Conservation (phyloP, 768 basidiomycete genomes). For the Megacollybia marginata region DNA sequence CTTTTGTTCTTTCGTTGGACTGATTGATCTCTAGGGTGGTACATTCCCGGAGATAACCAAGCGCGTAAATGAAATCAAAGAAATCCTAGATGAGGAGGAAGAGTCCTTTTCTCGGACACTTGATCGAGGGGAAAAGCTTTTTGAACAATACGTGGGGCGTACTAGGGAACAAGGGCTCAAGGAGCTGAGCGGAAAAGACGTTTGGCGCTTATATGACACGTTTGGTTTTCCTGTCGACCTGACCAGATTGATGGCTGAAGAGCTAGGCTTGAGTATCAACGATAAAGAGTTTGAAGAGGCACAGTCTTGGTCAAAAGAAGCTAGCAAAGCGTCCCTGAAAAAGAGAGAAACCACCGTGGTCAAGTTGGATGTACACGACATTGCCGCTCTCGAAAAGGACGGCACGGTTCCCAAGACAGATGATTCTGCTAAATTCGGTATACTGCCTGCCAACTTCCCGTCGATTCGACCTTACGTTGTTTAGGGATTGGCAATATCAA, state of each 20-base stretch:
- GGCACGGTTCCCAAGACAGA: slow-evolving; percentile 80
- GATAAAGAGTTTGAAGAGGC: slow-evolving; percentile 86
- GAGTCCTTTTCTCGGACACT: slow-evolving; percentile 96
- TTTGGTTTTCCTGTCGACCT: slow-evolving; percentile 98
- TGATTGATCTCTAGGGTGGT: slow-evolving; percentile 44
- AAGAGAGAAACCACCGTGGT: slow-evolving; percentile 61
- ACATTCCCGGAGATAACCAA: slow-evolving; percentile 92
- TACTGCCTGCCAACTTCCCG: slow-evolving; percentile 18
- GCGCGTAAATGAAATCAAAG: slow-evolving; percentile 76
- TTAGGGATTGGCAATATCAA: slow-evolving; percentile 72
- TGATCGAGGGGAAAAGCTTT: slow-evolving; percentile 93
- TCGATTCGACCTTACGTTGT: neutral
- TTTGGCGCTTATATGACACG: slow-evolving; percentile 97
- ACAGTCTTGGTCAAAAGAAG: slow-evolving; percentile 81
- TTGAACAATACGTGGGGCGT: slow-evolving; percentile 75
- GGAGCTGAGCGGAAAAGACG: slow-evolving; percentile 82
- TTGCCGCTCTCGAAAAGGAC: slow-evolving; percentile 80
- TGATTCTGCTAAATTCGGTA: slow-evolving; percentile 88
- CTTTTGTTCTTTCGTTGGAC: neutral
- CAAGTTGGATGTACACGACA: slow-evolving; percentile 93
- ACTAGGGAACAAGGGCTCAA: slow-evolving; percentile 56
- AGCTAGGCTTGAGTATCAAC: slow-evolving; percentile 77
- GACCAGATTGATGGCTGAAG: slow-evolving; percentile 95
- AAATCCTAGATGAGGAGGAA: slow-evolving; percentile 96
- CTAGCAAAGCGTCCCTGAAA: slow-evolving; percentile 80